phyloP scores from a whole-genome alignment of 2,329 filamentous ascomycete species.

The Colletotrichum liaoningense region DNA sequence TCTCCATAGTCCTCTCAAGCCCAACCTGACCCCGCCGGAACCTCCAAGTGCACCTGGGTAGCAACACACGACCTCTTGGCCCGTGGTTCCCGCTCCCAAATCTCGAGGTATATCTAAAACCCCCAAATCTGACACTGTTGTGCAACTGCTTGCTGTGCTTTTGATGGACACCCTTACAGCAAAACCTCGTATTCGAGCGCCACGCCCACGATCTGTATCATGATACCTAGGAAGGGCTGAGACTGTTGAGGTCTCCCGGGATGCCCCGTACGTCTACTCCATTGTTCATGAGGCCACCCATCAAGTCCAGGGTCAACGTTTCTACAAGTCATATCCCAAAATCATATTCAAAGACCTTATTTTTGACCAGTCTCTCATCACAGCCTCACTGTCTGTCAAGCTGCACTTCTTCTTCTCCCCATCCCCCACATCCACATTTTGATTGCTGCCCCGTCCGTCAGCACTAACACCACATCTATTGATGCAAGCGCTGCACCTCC shows the following conservation, averaged over 20 bases:
- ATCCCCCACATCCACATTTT: too few species aligned
- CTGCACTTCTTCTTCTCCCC: too few species aligned
- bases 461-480: background rate
- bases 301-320: too few species aligned
- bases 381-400: too few species aligned
- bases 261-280: too few species aligned
- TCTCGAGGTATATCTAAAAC: background rate
- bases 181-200: background rate
- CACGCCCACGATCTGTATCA: background rate
- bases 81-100: background rate
- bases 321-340: too few species aligned
- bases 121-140: background rate
- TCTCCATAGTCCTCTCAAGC: background rate
- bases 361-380: too few species aligned
- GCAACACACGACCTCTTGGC: background rate
- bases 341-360: too few species aligned
- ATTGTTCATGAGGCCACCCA: too few species aligned
- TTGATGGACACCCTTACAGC: background rate
- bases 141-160: background rate
- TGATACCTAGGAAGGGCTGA: background rate
- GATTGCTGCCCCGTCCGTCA: background rate
- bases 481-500: background rate
- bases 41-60: background rate
- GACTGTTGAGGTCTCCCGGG: background rate
- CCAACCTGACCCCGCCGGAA: background rate